Percentiles rank a stretch among this genome's conserved stretches.
Evolutionary conservation across 768 basidiomycete genomes (phyloP).

Genomic region (Boletus fagicola): DNA sequence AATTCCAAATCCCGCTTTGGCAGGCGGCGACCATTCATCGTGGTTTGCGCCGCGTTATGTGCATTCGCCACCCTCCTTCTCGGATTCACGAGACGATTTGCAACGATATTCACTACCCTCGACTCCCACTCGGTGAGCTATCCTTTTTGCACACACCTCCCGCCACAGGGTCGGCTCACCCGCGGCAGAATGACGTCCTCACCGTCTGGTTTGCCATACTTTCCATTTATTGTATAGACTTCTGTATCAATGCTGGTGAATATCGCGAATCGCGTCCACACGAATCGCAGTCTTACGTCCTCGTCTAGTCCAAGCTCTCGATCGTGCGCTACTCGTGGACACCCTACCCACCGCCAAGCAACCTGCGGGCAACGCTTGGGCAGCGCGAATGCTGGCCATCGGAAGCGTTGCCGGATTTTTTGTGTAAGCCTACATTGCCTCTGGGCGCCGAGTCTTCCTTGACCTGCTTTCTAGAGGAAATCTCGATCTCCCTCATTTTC

Average conservation of each 20-base stretch:
- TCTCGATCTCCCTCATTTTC: constrained; percentile 62
- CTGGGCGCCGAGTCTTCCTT: neutral
- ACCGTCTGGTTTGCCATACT: constrained; percentile 78
- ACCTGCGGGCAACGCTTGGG: constrained; percentile 91
- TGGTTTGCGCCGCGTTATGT: constrained; percentile 65
- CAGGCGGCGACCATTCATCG: constrained; percentile 82
- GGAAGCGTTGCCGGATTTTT: constrained; percentile 89
- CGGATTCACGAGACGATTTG: constrained; percentile 75
- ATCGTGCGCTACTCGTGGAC: constrained; percentile 89
- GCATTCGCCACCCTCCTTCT: constrained; percentile 73
- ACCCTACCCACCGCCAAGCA: constrained; percentile 72
- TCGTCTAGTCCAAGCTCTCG: constrained; percentile 74
- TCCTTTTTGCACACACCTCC: neutral
- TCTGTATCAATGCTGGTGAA: constrained; percentile 56
- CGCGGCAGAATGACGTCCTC: constrained; percentile 53
- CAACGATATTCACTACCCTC: constrained; percentile 42
- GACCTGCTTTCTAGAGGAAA: constrained; percentile 55
- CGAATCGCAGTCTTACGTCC: neutral
- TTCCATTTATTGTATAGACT: constrained; percentile 68
- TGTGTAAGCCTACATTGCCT: constrained; percentile 50
- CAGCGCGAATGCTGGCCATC: constrained; percentile 85
- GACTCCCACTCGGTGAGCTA: constrained; percentile 36
- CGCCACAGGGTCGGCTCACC: neutral
- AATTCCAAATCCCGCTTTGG: constrained; percentile 82
- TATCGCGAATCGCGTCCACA: neutral